These are phyloP conservation scores for Septoria petroselini DNA, from an alignment of 2,329 filamentous ascomycete species.

Conservation along the genomic window DNA sequence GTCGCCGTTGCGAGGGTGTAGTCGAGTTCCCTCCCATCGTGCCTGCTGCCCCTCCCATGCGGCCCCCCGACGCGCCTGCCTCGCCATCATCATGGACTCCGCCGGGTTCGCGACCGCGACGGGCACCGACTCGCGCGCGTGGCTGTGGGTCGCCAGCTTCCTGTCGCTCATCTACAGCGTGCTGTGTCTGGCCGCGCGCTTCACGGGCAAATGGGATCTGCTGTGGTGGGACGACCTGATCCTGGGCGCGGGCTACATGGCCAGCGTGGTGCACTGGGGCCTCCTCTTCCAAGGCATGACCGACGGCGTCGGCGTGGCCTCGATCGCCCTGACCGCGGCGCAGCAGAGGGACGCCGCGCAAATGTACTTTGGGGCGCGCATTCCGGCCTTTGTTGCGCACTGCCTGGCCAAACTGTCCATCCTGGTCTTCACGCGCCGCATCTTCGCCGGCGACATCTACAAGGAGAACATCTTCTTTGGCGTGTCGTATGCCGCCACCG, in stretches of 20 bases:
- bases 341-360: constrained; percentile 15
- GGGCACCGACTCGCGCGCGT: constrained; percentile 22
- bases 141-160: constrained; percentile 25
- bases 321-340: constrained; percentile 12
- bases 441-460: constrained; percentile 27
- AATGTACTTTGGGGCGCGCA: constrained; percentile 26
- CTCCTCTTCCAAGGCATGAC: constrained; percentile 18
- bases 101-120: constrained; percentile 23
- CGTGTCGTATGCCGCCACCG: constrained; percentile 16
- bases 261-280: constrained; percentile 23
- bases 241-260: constrained; percentile 19
- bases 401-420: constrained; percentile 27
- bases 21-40: neutral
- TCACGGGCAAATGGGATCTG: constrained; percentile 25
- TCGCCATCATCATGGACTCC: constrained; percentile 8
- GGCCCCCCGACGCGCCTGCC: neutral
- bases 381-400: constrained; percentile 23
- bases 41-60: neutral
- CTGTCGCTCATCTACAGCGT: constrained; percentile 26
- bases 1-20: neutral
- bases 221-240: constrained; percentile 27
- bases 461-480: constrained; percentile 26
- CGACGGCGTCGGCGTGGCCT: constrained; percentile 19
- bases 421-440: constrained; percentile 27
- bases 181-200: constrained; percentile 23